Evolutionary conservation across 305 asterid genomes (phyloP), one percentile per base, ranked within the genome.

Genomic region (Ruellia speciosa): DNA sequence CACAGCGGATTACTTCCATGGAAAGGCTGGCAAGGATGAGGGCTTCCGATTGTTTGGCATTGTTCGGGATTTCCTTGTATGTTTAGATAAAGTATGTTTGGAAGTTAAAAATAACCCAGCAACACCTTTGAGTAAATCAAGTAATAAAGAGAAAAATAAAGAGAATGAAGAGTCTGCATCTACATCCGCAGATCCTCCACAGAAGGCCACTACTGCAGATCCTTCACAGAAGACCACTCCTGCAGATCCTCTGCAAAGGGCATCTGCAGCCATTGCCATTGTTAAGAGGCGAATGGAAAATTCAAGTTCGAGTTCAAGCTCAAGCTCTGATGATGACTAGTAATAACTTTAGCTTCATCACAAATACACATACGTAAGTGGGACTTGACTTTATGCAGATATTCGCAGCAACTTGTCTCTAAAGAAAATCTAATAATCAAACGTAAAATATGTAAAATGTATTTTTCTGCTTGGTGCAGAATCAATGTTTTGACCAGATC

Each of bases 1-100:
- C 73, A 80, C 97, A 0, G 95, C 84, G 1, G 97, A 87, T 72
- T 90, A 85, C 71, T 90, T 90, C 77, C 96, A 90, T 59, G 96
- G 96, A 58, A 85, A 68, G 28, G 63, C 95, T 0, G 88, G 81
- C 54, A 85, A 80, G 70, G 94, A 84, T 3, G 97, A 90, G 63
- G 95, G 96, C 2, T 68, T 87, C 75, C 67, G 89, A 52, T 62
- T 90, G 19, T 87, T 87, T 59, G 78, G 70, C 6, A 72, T 87
- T 5, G 97, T 87, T 5, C 56, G 96, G 13, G 94, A 87, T 72
- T 87, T 90, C 60, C 77, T 90, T 49, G 14, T 83, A 52, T 77
- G 78, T 54, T 70, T 85, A 47, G 96, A 87, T 56, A 83, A 77
- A 67, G 95, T 83, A 12, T 87, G 96, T 72, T 71, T 59, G 65